A percentile compares a stretch with the other conserved stretches of the same genome.
These are phyloP conservation scores for Aspergillus jensenii DNA, from an alignment of 2,329 filamentous ascomycete species.

Conservation along the genomic window DNA sequence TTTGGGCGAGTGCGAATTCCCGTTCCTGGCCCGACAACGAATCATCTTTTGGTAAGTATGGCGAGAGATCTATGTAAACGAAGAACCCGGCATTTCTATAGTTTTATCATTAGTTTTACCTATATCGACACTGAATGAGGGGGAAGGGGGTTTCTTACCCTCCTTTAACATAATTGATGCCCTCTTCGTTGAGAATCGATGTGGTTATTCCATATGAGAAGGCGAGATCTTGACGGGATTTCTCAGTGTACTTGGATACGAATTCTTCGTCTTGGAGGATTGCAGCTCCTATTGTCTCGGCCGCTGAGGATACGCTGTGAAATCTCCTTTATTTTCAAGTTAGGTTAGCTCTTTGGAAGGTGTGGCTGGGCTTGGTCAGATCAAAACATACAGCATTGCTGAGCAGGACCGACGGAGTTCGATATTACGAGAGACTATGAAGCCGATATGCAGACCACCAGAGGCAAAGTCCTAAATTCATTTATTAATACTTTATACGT, in stretches of 20 bases:
- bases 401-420: slow-evolving; percentile 28
- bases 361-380: not conserved
- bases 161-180: slow-evolving; percentile 38
- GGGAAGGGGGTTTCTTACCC: slow-evolving; percentile 21
- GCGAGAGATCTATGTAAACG: slow-evolving; percentile 45
- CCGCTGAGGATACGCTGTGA: slow-evolving; percentile 26
- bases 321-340: slow-evolving; percentile 21
- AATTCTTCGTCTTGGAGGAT: slow-evolving; percentile 35
- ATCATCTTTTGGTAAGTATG: slow-evolving; percentile 34
- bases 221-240: slow-evolving; percentile 24
- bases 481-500: not conserved
- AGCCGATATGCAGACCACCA: slow-evolving; percentile 30
- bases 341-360: not conserved
- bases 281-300: slow-evolving; percentile 28
- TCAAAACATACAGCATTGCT: slow-evolving; percentile 23
- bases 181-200: slow-evolving; percentile 33
- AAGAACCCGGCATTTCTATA: slow-evolving; percentile 47
- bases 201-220: slow-evolving; percentile 30
- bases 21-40: slow-evolving; percentile 26
- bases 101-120: not conserved
- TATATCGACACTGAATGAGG: not conserved
- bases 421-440: slow-evolving; percentile 26
- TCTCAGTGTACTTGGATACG: slow-evolving; percentile 33
- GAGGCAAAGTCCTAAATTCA: slow-evolving; percentile 29
- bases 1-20: slow-evolving; percentile 49